Evolutionary conservation across 2,329 filamentous ascomycete genomes (phyloP), one percentile per base, ranked within the genome.

Genomic region (Fusarium longipes): DNA sequence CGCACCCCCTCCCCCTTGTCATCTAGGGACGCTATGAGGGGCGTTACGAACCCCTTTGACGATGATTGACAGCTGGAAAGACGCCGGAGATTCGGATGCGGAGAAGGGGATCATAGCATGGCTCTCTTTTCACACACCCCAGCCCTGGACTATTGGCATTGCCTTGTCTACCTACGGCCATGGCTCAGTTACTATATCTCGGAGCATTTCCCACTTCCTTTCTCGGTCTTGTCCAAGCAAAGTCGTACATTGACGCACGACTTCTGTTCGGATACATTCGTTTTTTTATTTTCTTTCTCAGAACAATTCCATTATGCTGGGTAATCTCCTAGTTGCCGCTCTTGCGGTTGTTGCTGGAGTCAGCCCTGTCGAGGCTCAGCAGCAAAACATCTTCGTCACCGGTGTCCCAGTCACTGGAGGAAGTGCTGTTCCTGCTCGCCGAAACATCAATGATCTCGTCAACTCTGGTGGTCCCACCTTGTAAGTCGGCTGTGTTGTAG

Each of bases 391-490:
- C 50, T 72, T 76, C 18, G 66, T 84, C 9, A 77, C 78, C 22
- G 83, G 83, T 47, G 76, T 77, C 40, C 67, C 71, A 18, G 75
- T 83, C 55, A 74, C 79, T 61, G 42, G 59, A 20, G 81, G 80
- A 15, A 79, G 79, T 5, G 76, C 79, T 47, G 76, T 80, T 25
- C 85, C 85, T 8, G 57, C 75, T 39, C 80, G 85, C 51, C 75
- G 76, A 58, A 82, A 83, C 61, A 83, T 87, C 63, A 82, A 84
- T 65, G 76, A 79, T 7, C 70, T 87, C 10, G 77, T 81, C 44
- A 62, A 74, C 18, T 70, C 76, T 40, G 77, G 76, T 32, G 82
- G 82, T 3, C 77, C 81, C 9, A 75, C 81, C 66, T 84, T 83
- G 82, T 84, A 73, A 68, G 74, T 55, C 35, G 20, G 27, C n/a